phyloP scores from a whole-genome alignment of 306 rosid genomes.

The Trifolium fragiferum region DNA sequence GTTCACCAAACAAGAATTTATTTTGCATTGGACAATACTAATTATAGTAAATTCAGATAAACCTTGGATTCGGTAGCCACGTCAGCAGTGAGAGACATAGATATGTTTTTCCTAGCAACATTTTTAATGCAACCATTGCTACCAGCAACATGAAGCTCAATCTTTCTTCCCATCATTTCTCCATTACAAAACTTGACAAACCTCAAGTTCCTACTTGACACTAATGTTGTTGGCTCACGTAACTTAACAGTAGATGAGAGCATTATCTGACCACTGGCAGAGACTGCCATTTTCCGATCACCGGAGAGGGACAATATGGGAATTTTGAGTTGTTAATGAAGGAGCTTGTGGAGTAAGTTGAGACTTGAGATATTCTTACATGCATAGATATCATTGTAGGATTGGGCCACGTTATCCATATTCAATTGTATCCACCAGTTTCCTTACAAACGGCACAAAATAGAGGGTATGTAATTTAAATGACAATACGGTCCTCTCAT shows the following conservation, averaged over 20 bases:
- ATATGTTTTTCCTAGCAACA: slow-evolving; percentile 32
- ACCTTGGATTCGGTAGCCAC: slow-evolving; percentile 49
- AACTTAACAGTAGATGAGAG: slow-evolving; percentile 40
- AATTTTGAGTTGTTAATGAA: slow-evolving; percentile 25
- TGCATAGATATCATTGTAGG: slow-evolving; percentile 34
- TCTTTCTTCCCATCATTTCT: slow-evolving; percentile 46
- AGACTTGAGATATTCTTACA: slow-evolving; percentile 16
- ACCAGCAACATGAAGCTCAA: slow-evolving; percentile 9
- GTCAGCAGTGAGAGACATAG: slow-evolving; percentile 49
- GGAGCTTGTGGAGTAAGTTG: background rate
- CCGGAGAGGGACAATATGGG: slow-evolving; percentile 31
- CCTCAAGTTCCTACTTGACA: slow-evolving; percentile 26
- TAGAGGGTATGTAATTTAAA: background rate
- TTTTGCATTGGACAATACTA: background rate
- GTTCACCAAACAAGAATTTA: background rate
- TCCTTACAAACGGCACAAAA: background rate
- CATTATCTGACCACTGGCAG: slow-evolving; percentile 43
- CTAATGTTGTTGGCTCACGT: slow-evolving; percentile 30
- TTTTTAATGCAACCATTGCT: slow-evolving; percentile 19
- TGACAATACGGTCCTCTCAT: slow-evolving; percentile 33
- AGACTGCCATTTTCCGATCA: slow-evolving; percentile 48
- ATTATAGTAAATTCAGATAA: background rate
- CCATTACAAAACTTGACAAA: slow-evolving; percentile 45
- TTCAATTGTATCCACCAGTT: slow-evolving; percentile 51
- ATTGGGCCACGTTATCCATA: slow-evolving; percentile 53